Conservation (phyloP, 2,329 filamentous ascomycete genomes). For the Aureobasidium sp. region DNA sequence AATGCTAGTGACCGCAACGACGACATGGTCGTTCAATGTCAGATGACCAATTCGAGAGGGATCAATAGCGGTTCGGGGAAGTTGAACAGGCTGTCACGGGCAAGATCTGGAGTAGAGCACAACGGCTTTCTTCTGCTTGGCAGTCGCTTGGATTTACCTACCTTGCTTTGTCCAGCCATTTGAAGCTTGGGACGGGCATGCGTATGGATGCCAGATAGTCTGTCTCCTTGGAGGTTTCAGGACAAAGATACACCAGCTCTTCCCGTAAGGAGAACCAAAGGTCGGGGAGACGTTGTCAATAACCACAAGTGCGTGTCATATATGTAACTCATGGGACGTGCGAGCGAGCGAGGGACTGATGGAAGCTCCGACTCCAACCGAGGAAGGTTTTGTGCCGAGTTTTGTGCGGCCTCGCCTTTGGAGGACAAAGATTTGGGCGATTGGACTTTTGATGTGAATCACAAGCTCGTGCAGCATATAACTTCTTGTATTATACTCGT, state of each 20-base stretch:
- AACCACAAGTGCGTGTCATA: neutral
- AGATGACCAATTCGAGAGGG: neutral
- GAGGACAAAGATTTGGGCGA: conserved; percentile 1
- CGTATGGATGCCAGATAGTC: neutral
- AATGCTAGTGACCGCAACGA: neutral
- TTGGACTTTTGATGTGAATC: conserved; percentile 1
- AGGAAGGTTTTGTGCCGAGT: neutral
- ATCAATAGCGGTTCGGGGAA: neutral
- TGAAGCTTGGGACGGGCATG: neutral
- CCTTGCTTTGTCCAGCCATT: neutral
- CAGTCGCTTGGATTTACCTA: neutral
- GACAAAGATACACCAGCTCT: neutral
- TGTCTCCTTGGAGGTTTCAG: neutral
- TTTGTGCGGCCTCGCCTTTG: conserved; percentile 3
- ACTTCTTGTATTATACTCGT: conserved; percentile 11
- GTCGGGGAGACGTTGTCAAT: neutral
- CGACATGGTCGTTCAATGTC: neutral
- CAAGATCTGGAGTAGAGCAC: conserved; percentile 1
- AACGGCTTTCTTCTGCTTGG: conserved; percentile 1
- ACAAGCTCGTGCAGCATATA: conserved; percentile 2
- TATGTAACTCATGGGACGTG: neutral
- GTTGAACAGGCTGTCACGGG: neutral
- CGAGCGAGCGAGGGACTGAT: neutral
- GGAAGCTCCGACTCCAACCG: conserved; percentile 7
- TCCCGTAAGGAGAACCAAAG: neutral